phyloP scores from a whole-genome alignment of 371 early-diverging fungal species.

The Cokeromyces recurvatus region DNA sequence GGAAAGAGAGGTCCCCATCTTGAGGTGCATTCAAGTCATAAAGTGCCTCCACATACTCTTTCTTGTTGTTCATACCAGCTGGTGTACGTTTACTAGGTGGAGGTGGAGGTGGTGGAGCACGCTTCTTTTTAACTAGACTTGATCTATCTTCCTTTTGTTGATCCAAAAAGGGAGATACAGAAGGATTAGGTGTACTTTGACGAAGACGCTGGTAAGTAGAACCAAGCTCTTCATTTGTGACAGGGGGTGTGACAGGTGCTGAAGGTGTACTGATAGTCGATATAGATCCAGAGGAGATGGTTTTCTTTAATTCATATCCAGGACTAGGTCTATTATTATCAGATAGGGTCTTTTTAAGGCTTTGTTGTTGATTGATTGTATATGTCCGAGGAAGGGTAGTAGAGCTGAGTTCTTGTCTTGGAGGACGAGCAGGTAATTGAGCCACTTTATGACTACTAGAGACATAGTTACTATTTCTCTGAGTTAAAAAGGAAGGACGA shows the following conservation, averaged over 20 bases:
- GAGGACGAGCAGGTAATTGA: not conserved
- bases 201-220: not conserved
- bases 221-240: not conserved
- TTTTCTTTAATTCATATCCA: not conserved
- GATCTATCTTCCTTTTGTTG: conserved; percentile 22
- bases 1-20: conserved; percentile 59
- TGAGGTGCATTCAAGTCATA: conserved; percentile 63
- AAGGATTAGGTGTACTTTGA: too few relatives aligned
- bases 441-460: too few relatives aligned
- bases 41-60: conserved; percentile 47
- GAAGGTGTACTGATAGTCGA: not conserved
- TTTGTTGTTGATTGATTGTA: too few relatives aligned
- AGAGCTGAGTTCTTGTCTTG: not conserved
- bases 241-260: not conserved
- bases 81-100: conserved; percentile 7
- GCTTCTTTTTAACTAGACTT: conserved; percentile 29
- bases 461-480: not conserved
- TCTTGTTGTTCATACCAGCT: not conserved
- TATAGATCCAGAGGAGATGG: not conserved
- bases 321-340: too few relatives aligned
- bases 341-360: too few relatives aligned
- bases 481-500: not conserved
- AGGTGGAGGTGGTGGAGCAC: conserved; percentile 21
- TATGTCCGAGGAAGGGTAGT: not conserved
- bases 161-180: conserved; percentile 17